A percentile compares a stretch with the other conserved stretches of the same genome.
These are phyloP conservation scores for Sporothrix pseudoabietina DNA, from an alignment of 2,329 filamentous ascomycete species.

Conservation along the genomic window DNA sequence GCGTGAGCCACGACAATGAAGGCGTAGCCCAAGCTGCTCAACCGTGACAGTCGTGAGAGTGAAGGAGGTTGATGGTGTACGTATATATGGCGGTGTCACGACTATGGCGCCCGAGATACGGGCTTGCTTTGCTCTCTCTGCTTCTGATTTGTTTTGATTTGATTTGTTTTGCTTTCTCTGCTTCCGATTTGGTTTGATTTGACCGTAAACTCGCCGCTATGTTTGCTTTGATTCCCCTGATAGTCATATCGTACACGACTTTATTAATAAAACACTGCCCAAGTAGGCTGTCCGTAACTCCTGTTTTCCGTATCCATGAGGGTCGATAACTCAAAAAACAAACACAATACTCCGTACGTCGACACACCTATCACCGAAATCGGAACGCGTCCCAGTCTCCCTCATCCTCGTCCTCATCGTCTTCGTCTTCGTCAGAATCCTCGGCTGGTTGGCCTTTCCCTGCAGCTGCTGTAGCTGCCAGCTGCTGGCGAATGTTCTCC, in stretches of 20 bases:
- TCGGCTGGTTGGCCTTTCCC: slow-evolving; percentile 45
- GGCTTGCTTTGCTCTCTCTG: neutral
- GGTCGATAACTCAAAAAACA: neutral
- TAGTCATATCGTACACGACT: slow-evolving; percentile 11
- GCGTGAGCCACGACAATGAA: slow-evolving; percentile 51
- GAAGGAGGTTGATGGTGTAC: neutral
- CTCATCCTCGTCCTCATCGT: slow-evolving; percentile 51
- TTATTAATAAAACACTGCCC: neutral
- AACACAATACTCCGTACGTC: neutral
- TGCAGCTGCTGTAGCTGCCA: slow-evolving; percentile 40
- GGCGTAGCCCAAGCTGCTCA: neutral
- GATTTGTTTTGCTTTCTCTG: neutral
- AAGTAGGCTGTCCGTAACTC: neutral
- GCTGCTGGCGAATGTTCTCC: slow-evolving; percentile 30
- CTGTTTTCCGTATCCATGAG: slow-evolving; percentile 6
- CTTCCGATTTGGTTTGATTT: neutral
- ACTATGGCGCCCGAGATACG: neutral
- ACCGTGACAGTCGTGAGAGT: neutral
- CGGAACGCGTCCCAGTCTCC: slow-evolving; percentile 65
- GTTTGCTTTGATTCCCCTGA: neutral
- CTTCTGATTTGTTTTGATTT: neutral
- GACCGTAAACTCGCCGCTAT: neutral
- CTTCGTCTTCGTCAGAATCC: slow-evolving; percentile 47
- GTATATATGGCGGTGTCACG: neutral
- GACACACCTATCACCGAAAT: slow-evolving; percentile 43